Conservation (phyloP, 2,329 filamentous ascomycete genomes). For the Botryotinia calthae region DNA sequence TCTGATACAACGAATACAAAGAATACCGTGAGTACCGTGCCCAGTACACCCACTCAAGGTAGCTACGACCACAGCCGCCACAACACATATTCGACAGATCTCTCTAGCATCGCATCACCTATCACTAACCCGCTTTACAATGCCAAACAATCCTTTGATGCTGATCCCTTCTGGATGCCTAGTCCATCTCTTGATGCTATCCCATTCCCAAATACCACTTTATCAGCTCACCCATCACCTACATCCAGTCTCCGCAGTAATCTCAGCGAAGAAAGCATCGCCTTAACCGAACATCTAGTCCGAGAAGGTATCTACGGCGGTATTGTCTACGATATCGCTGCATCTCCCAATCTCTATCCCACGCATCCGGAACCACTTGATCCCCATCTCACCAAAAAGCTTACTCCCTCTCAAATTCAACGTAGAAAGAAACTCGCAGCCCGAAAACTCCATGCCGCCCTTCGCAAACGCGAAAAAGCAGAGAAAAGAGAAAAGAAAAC, state of each 20-base stretch:
- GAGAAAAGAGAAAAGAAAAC: neutral
- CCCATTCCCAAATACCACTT: neutral
- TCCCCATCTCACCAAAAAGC: neutral
- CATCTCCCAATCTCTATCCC: neutral
- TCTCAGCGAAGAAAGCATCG: neutral
- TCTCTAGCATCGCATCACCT: neutral
- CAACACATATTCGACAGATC: neutral
- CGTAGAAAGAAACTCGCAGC: neutral
- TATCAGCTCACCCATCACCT: neutral
- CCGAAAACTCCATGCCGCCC: neutral
- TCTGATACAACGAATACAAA: neutral
- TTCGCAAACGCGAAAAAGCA: neutral
- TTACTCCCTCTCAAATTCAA: neutral
- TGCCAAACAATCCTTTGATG: neutral
- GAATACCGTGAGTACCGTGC: neutral
- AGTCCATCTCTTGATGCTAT: neutral
- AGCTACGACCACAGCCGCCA: neutral
- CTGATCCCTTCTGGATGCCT: neutral
- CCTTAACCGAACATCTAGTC: constrained; percentile 1
- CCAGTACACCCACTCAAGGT: neutral
- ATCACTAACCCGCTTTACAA: neutral
- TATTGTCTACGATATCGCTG: neutral
- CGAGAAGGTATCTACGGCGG: constrained; percentile 10
- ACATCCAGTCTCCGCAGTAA: neutral
- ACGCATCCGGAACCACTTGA: neutral